phyloP scores from a whole-genome alignment of 331 rosid species.

The Acacia concinna region DNA sequence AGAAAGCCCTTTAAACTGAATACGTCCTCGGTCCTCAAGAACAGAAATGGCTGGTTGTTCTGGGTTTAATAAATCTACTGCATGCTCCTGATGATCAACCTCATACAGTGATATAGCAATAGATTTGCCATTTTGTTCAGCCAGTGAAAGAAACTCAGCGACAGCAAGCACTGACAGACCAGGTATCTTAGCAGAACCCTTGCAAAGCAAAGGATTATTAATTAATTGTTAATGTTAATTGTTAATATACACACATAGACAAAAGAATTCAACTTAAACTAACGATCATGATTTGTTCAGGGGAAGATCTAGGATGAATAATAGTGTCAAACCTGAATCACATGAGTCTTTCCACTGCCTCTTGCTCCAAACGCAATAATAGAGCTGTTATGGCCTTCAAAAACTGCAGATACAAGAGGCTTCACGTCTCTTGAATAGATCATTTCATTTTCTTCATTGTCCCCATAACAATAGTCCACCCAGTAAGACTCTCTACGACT shows the following conservation, averaged over 20 bases:
- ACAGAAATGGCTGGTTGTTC: constrained; percentile 58
- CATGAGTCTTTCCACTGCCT: constrained; percentile 76
- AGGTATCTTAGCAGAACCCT: constrained; percentile 74
- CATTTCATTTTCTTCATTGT: constrained; percentile 52
- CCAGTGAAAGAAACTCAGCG: constrained; percentile 55
- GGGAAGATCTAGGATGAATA: not conserved
- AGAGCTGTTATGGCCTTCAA: constrained; percentile 75
- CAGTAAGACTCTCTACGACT: constrained; percentile 62
- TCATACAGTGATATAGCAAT: constrained; percentile 71
- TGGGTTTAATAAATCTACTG: constrained; percentile 66
- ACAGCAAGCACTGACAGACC: constrained; percentile 75
- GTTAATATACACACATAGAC: not conserved
- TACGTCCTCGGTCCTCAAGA: constrained; percentile 67
- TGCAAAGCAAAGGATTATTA: constrained; percentile 33
- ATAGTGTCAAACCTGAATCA: constrained; percentile 64
- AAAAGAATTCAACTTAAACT: constrained; percentile 7
- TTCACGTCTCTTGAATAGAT: constrained; percentile 69
- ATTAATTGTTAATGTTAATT: not conserved
- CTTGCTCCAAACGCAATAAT: constrained; percentile 80
- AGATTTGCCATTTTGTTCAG: constrained; percentile 51
- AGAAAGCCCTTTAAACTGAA: constrained; percentile 84
- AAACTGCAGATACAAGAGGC: constrained; percentile 61
- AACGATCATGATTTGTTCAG: constrained; percentile 1
- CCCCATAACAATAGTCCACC: constrained; percentile 67
- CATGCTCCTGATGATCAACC: constrained; percentile 75